Evolutionary conservation across 108 stramenopile genomes (phyloP).

Genomic region (Thalassiosira profunda): DNA sequence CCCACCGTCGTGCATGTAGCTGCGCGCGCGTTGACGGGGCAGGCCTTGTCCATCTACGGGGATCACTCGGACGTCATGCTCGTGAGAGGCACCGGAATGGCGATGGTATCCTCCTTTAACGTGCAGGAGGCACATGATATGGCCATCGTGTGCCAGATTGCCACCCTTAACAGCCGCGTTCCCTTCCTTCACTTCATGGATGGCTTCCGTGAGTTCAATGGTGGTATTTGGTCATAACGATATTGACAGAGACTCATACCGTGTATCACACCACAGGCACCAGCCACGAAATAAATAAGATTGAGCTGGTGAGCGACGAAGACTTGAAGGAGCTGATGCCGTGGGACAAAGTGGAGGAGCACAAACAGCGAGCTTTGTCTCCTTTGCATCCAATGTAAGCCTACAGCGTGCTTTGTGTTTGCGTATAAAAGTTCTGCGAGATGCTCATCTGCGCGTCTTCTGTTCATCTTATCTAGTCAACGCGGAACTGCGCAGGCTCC

Average conservation of each 20-base stretch:
- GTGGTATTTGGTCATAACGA: no score
- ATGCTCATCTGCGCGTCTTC: no score
- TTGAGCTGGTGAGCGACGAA: conserved; percentile 53
- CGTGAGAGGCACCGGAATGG: conserved; percentile 58
- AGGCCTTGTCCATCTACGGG: conserved; percentile 66
- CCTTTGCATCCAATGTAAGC: conserved; percentile 69
- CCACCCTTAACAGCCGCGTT: conserved; percentile 60
- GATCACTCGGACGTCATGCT: conserved; percentile 76
- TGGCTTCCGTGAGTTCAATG: conserved; percentile 71
- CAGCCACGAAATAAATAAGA: conserved; percentile 68
- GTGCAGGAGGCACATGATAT: conserved; percentile 78
- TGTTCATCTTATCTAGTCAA: conserved; percentile 35
- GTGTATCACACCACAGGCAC: conserved; percentile 68
- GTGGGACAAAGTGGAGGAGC: conserved; percentile 65
- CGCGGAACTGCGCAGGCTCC: conserved; percentile 72
- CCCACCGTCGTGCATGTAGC: conserved; percentile 74
- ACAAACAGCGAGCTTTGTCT: conserved; percentile 61
- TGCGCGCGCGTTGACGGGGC: conserved; percentile 62
- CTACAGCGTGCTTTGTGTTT: background rate
- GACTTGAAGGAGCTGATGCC: conserved; percentile 57
- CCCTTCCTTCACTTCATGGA: conserved; percentile 74
- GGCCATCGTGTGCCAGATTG: conserved; percentile 58
- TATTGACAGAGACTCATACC: conserved; percentile 56
- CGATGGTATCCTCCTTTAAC: conserved; percentile 60
- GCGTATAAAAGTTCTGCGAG: no score